These are phyloP conservation scores for Solanum sitiens DNA, from an alignment of 257 asterid species.

Conservation along the genomic window DNA sequence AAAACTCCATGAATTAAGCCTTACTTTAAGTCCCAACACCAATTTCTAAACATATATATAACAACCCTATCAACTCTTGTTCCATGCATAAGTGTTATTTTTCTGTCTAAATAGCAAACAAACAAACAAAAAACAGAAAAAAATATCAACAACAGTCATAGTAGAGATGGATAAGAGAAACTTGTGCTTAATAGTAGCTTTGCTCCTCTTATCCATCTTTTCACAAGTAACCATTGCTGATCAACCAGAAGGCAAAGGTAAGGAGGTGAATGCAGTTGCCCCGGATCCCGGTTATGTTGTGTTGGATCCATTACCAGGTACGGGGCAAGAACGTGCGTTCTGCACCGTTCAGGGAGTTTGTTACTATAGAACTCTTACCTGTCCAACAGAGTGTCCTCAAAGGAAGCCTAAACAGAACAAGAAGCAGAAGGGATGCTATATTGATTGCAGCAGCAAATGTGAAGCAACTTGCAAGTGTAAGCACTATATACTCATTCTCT, in stretches of 20 bases:
- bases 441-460: constrained; percentile 56
- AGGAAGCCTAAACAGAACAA: constrained; percentile 56
- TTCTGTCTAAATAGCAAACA: neutral
- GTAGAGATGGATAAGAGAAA: constrained; percentile 27
- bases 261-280: constrained; percentile 19
- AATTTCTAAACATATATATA: constrained; percentile 6
- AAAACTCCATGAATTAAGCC: constrained; percentile 15
- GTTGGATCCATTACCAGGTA: constrained; percentile 17
- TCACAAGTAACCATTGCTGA: constrained; percentile 22
- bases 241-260: constrained; percentile 27
- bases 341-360: constrained; percentile 38
- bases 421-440: constrained; percentile 48
- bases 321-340: constrained; percentile 36
- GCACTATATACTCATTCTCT: neutral
- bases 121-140: neutral
- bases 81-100: neutral
- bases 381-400: constrained; percentile 43
- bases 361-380: constrained; percentile 26
- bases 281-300: constrained; percentile 15
- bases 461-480: constrained; percentile 62
- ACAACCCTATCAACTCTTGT: neutral
- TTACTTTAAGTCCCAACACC: constrained; percentile 6
- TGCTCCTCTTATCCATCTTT: constrained; percentile 28
- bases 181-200: constrained; percentile 12
- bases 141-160: neutral